Conservation (phyloP, 129 eudicot species). For the Tagetes erecta region DNA sequence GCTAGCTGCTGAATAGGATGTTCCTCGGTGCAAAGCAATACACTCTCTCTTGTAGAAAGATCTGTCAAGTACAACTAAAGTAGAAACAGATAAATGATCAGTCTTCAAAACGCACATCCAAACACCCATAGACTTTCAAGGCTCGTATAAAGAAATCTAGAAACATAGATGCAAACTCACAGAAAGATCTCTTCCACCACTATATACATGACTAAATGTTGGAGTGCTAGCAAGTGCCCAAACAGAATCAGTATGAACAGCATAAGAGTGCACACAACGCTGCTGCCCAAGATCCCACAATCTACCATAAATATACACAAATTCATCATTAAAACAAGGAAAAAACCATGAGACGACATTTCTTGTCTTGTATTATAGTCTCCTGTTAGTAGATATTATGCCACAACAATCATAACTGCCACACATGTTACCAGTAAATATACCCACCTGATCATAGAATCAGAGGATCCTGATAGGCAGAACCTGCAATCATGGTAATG, state of each 20-base stretch:
- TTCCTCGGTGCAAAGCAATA: conserved; percentile 83
- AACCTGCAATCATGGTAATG: conserved; percentile 50
- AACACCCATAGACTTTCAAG: conserved; percentile 9
- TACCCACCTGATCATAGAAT: conserved; percentile 91
- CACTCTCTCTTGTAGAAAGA: conserved; percentile 83
- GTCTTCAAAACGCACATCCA: conserved; percentile 10
- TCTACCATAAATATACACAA: conserved; percentile 37
- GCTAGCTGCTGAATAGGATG: conserved; percentile 79
- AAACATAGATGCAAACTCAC: conserved; percentile 49
- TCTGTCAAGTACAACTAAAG: conserved; percentile 86
- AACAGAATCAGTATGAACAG: conserved; percentile 96
- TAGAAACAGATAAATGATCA: conserved; percentile 18
- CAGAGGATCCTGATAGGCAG: conserved; percentile 96
- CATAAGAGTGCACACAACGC: conserved; percentile 91
- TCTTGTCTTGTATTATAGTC: neutral
- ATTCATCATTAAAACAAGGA: neutral
- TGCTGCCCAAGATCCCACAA: conserved; percentile 98
- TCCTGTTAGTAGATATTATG: conserved; percentile 10
- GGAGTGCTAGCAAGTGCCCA: conserved; percentile 98
- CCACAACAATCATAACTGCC: neutral
- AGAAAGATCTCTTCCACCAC: conserved; percentile 97
- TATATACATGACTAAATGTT: conserved; percentile 85
- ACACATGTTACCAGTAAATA: conserved; percentile 12
- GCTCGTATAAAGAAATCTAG: neutral
- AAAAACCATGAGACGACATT: neutral